Base-by-base conservation (phyloP, 257 asterid genomes). In the Plectranthus barbatus region DNA sequence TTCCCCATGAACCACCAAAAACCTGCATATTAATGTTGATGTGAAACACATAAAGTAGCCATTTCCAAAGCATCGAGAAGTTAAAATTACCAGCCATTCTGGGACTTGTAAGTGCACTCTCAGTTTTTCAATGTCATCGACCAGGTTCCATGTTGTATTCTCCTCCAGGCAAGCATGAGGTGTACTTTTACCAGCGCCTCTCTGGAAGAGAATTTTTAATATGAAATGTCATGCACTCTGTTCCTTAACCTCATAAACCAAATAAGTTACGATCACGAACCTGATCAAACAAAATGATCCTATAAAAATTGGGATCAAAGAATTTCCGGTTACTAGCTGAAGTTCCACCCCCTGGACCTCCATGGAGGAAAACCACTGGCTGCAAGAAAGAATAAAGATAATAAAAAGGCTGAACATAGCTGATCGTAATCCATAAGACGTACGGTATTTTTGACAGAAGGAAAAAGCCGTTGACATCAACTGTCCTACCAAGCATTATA, bases 271-370 rank as follows among this genome's bases (percentile, higher is more conserved):
- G n/a, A 66, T 12, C 10, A 53, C 20, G 64, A 41, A 93, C 99
- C 97, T 93, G 99, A 77, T 92, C 97, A 60, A 92, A 84, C 63
- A 92, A 81, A 73, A 92, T 70, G 56, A 92, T 92, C 79, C 86
- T 76, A 51, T 86, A 90, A 73, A 82, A 89, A 21, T 53, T 66
- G 31, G 99, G 97, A 78, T 92, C 99, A 66, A 92, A 89, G 79
- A 89, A 89, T 72, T 86, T 79, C 62, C 99, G 85, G 79, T 92
- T 89, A 67, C 66, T 79, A 56, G 97, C 93, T 56, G 97, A 87
- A 66, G 99, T 92, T 68, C 99, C 96, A 7, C 96, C 99, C 36
- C 99, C 99, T 47, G 99, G 99, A 47, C 99, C 97, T 72, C 99
- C 99, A 77, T 89, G 99, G 60, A 92, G 87, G 73, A 92, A 92